Evolutionary conservation across 371 early-diverging fungal genomes (phyloP).

Genomic region (Parasitella parasitica): DNA sequence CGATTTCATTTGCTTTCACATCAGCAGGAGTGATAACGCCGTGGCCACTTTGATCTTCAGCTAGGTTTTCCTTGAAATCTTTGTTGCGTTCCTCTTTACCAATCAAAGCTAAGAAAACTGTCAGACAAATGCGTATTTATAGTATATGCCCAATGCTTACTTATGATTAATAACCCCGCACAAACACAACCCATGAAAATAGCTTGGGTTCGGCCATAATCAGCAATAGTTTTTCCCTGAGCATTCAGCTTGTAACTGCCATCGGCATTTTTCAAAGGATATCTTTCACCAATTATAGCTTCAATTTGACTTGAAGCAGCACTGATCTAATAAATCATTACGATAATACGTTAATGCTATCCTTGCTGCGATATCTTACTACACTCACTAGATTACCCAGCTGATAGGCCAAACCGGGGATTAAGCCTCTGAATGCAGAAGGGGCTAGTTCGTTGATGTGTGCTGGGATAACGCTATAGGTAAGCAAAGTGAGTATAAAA

Average conservation of each 20-base stretch:
- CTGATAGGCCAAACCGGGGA: constrained; percentile 73
- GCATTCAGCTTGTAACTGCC: constrained; percentile 30
- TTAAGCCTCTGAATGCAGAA: constrained; percentile 59
- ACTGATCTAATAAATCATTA: constrained; percentile 52
- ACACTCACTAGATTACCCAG: constrained; percentile 59
- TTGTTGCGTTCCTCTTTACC: constrained; percentile 48
- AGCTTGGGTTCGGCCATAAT: constrained; percentile 68
- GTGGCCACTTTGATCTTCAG: constrained; percentile 27
- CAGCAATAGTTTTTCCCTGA: constrained; percentile 50
- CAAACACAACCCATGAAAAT: constrained; percentile 64
- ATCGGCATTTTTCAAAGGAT: constrained; percentile 34
- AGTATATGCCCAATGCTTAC: constrained; percentile 14
- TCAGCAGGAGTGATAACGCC: constrained; percentile 24
- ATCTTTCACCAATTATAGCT: constrained; percentile 59
- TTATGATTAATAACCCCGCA: constrained; percentile 34
- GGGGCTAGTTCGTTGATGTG: constrained; percentile 72
- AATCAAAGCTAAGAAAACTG: constrained; percentile 23
- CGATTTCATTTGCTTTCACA: constrained; percentile 20
- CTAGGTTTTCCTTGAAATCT: constrained; percentile 34
- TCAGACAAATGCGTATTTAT: background rate
- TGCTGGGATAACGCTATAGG: constrained; percentile 65
- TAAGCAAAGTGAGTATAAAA: background rate
- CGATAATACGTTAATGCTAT: background rate
- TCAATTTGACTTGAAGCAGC: constrained; percentile 70
- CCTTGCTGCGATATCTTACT: too few relatives aligned